phyloP scores from a whole-genome alignment of 805 yeast species.

The Grigorovia yakushimaensis region DNA sequence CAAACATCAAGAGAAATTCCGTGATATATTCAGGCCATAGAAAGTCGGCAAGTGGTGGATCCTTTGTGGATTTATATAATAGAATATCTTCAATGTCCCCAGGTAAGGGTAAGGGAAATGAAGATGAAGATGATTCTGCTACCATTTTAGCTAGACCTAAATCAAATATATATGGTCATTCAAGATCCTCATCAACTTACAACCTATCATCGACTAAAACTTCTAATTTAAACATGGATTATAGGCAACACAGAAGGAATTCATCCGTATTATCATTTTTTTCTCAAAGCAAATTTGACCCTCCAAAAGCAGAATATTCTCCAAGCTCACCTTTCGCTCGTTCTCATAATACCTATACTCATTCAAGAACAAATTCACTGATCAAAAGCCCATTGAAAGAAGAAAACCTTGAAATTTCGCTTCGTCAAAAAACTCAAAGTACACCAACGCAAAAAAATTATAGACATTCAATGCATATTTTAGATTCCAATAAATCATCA shows the following conservation, averaged over 20 bases:
- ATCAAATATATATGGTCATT: constrained; percentile 8
- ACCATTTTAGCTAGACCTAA: constrained; percentile 1
- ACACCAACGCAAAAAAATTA: constrained; percentile 2
- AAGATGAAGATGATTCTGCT: constrained; percentile 1
- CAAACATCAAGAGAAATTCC: constrained; percentile 2
- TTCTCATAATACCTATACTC: constrained; percentile 1
- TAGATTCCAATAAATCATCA: constrained; percentile 1
- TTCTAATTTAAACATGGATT: constrained; percentile 9
- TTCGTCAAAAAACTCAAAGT: background rate
- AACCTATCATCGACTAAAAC: constrained; percentile 3
- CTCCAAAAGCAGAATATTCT: constrained; percentile 3
- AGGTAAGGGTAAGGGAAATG: constrained; percentile 1
- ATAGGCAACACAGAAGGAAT: constrained; percentile 43
- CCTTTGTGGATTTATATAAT: constrained; percentile 28
- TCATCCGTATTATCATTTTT: constrained; percentile 51
- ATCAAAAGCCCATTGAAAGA: constrained; percentile 2
- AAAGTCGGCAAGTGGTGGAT: constrained; percentile 26
- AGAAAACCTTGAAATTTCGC: background rate
- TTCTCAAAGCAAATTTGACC: constrained; percentile 17
- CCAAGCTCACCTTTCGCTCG: background rate
- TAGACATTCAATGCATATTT: constrained; percentile 2
- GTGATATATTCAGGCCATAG: constrained; percentile 12
- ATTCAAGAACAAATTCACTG: constrained; percentile 7
- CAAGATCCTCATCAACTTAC: constrained; percentile 13
- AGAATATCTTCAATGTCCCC: constrained; percentile 24